These are phyloP conservation scores for Melampsora larici-populina DNA, from an alignment of 1,284 basidiomycete species.

Conservation along the genomic window DNA sequence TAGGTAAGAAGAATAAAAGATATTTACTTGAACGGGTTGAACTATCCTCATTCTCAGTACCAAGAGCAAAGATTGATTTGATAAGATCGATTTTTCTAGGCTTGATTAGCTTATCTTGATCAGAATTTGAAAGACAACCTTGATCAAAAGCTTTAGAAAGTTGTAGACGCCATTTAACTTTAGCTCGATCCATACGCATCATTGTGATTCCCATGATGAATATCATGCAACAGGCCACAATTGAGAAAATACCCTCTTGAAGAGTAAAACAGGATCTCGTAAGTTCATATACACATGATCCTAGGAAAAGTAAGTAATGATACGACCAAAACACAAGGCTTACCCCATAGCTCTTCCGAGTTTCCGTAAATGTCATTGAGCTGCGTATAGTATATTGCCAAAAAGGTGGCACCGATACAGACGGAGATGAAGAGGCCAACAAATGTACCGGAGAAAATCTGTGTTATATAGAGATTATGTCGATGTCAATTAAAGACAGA, in stretches of 20 bases:
- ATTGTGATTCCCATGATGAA: conserved; percentile 54
- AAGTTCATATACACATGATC: neutral
- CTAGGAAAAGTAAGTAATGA: neutral
- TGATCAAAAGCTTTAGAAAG: conserved; percentile 72
- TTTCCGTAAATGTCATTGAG: conserved; percentile 59
- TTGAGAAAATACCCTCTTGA: conserved; percentile 38
- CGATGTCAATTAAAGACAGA: neutral
- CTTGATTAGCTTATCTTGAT: conserved; percentile 36
- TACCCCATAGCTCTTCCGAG: conserved; percentile 61
- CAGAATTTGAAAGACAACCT: conserved; percentile 42
- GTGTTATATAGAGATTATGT: conserved; percentile 27
- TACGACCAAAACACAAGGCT: conserved; percentile 41
- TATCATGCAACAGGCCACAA: conserved; percentile 65
- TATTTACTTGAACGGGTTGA: conserved; percentile 60
- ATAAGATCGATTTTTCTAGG: conserved; percentile 23
- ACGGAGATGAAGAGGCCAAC: conserved; percentile 72
- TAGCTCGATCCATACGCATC: conserved; percentile 63
- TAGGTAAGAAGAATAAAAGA: conserved; percentile 78
- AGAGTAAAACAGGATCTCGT: neutral
- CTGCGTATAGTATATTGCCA: conserved; percentile 60
- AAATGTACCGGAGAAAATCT: conserved; percentile 76
- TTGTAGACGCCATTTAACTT: conserved; percentile 85
- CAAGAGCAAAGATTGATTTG: conserved; percentile 43
- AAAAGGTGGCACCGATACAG: conserved; percentile 62
- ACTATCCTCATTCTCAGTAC: conserved; percentile 28